Conservation (phyloP, 306 rosid species). For the Inga leiocalycina region DNA sequence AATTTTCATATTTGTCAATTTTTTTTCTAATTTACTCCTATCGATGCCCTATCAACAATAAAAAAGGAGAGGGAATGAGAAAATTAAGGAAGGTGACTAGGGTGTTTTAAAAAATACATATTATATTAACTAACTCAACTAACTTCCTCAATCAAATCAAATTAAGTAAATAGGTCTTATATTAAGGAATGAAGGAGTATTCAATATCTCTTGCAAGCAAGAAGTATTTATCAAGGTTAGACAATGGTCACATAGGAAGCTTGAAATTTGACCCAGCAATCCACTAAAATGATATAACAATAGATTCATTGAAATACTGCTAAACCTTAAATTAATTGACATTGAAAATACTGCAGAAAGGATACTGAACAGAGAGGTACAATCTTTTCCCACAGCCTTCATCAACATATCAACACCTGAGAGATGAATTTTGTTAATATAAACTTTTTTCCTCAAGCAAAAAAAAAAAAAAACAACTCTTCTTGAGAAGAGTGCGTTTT, state of each 20-base stretch:
- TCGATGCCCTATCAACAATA: too few relatives aligned
- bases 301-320: conserved; percentile 13
- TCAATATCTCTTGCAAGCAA: background rate
- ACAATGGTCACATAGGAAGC: conserved; percentile 5
- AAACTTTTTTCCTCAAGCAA: conserved; percentile 18
- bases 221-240: conserved; percentile 24
- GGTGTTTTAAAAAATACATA: too few relatives aligned
- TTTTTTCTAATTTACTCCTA: too few relatives aligned
- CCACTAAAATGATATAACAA: conserved; percentile 4
- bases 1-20: too few relatives aligned
- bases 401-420: conserved; percentile 90
- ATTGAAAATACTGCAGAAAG: conserved; percentile 42
- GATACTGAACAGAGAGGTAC: conserved; percentile 95
- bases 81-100: too few relatives aligned
- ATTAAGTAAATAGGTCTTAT: too few relatives aligned
- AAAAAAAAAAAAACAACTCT: background rate
- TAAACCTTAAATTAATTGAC: conserved; percentile 19
- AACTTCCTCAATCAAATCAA: too few relatives aligned
- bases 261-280: conserved; percentile 3
- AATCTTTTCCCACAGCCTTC: conserved; percentile 96
- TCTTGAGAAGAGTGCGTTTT: background rate
- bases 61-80: too few relatives aligned
- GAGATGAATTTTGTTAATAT: conserved; percentile 12
- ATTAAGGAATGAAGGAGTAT: background rate
- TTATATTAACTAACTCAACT: too few relatives aligned